Percentiles rank a stretch among this genome's conserved stretches.
Conservation (phyloP, 2,329 filamentous ascomycete species). For the Didymellaceae sp. region DNA sequence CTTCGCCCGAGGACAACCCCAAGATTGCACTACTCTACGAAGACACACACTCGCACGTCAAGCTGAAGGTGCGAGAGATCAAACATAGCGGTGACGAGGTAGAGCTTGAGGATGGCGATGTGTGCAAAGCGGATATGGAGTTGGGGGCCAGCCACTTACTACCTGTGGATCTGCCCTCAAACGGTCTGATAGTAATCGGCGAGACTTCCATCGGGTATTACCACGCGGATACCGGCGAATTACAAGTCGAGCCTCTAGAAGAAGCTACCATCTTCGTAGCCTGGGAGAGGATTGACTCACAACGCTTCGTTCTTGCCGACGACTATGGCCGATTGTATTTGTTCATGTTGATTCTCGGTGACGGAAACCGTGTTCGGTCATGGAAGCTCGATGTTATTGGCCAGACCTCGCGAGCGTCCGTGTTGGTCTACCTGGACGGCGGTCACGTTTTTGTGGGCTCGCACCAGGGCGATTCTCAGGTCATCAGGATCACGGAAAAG, state of each 20-base stretch:
- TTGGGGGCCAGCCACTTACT: constrained; percentile 67
- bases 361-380: constrained; percentile 70
- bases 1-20: constrained; percentile 58
- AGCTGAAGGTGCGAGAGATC: constrained; percentile 61
- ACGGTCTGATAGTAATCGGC: constrained; percentile 56
- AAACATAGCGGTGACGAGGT: constrained; percentile 59
- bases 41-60: constrained; percentile 63
- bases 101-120: constrained; percentile 60
- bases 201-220: constrained; percentile 82
- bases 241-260: constrained; percentile 68
- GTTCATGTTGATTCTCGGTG: constrained; percentile 75
- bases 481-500: constrained; percentile 69
- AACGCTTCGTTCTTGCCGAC: constrained; percentile 86
- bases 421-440: constrained; percentile 77
- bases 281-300: constrained; percentile 84
- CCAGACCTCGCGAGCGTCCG: constrained; percentile 75
- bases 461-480: constrained; percentile 89
- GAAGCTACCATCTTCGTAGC: constrained; percentile 88
- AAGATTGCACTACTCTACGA: constrained; percentile 70
- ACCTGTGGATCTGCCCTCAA: constrained; percentile 64
- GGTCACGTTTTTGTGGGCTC: constrained; percentile 85
- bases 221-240: constrained; percentile 74
- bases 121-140: constrained; percentile 62
- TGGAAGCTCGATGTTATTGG: constrained; percentile 75
- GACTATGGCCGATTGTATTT: constrained; percentile 87